These are phyloP conservation scores for Termitomyces bulborhizus DNA, from an alignment of 768 basidiomycete genomes.

Conservation along the genomic window DNA sequence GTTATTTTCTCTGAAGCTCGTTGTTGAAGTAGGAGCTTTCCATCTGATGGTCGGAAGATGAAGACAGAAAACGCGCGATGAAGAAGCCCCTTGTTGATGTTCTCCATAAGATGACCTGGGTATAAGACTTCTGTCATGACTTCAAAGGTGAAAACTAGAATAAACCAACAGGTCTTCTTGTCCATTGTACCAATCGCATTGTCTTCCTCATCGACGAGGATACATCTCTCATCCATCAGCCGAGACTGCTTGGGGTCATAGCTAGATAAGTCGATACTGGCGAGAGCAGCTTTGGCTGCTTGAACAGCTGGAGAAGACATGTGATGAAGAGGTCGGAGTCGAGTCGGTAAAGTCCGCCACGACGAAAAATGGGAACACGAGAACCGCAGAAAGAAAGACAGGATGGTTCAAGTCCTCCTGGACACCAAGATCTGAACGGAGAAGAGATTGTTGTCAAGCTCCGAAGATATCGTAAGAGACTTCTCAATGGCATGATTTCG, in stretches of 20 bases:
- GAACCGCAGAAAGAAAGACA: not conserved
- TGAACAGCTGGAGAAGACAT: slow-evolving; percentile 58
- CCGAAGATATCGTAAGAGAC: not conserved
- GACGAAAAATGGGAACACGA: not conserved
- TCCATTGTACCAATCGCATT: slow-evolving; percentile 79
- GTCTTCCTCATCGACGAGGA: slow-evolving; percentile 87
- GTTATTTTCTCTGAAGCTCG: slow-evolving; percentile 99
- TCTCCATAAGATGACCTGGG: slow-evolving; percentile 94
- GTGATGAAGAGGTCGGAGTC: not conserved
- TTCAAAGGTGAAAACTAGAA: slow-evolving; percentile 1
- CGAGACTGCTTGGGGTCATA: slow-evolving; percentile 93
- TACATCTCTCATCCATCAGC: slow-evolving; percentile 95
- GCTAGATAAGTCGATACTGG: slow-evolving; percentile 67
- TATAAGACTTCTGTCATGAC: not conserved
- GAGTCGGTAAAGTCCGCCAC: not conserved
- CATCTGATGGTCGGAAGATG: slow-evolving; percentile 91
- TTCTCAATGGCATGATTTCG: too few relatives aligned
- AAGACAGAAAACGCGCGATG: slow-evolving; percentile 99
- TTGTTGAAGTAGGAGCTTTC: slow-evolving; percentile 89
- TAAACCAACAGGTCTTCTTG: slow-evolving; percentile 88
- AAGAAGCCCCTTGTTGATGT: slow-evolving; percentile 88
- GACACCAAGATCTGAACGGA: not conserved
- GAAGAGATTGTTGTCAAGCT: slow-evolving; percentile 6
- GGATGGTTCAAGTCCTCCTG: not conserved
- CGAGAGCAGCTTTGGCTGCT: slow-evolving; percentile 59